These are phyloP conservation scores for Cordia subcordata DNA, from an alignment of 257 asterid genomes.

Conservation along the genomic window DNA sequence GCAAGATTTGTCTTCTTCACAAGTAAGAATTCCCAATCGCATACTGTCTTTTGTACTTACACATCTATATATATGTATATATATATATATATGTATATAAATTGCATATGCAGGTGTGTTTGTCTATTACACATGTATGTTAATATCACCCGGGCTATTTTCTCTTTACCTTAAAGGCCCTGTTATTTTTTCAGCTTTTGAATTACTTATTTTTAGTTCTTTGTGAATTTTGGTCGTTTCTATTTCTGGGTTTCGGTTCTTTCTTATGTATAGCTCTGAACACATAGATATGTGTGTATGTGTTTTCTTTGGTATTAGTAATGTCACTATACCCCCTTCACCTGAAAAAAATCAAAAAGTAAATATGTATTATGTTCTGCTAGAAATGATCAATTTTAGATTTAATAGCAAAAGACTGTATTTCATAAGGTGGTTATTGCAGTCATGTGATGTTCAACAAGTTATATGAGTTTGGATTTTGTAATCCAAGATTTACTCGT, in stretches of 20 bases:
- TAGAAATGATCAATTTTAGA: background rate
- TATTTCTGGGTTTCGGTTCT: background rate
- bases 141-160: background rate
- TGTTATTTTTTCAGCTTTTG: background rate
- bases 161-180: background rate
- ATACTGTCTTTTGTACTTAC: background rate
- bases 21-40: background rate
- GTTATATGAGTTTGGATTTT: background rate
- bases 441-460: background rate
- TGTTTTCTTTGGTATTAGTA: too few relatives aligned
- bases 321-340: too few relatives aligned
- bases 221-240: background rate
- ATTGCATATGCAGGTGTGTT: too few relatives aligned
- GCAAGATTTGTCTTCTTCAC: background rate
- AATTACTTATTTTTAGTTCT: too few relatives aligned
- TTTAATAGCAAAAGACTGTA: background rate
- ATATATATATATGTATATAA: background rate
- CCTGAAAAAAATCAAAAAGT: too few relatives aligned
- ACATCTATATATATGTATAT: background rate
- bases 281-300: too few relatives aligned
- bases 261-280: background rate
- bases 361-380: background rate
- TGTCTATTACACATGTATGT: background rate
- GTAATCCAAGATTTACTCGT: background rate
- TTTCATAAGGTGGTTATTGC: background rate